A percentile compares a stretch with the other conserved stretches of the same genome.
These are phyloP conservation scores for Pneumocystis sp. DNA, from an alignment of 1,139 yeast genomes.

Conservation along the genomic window DNA sequence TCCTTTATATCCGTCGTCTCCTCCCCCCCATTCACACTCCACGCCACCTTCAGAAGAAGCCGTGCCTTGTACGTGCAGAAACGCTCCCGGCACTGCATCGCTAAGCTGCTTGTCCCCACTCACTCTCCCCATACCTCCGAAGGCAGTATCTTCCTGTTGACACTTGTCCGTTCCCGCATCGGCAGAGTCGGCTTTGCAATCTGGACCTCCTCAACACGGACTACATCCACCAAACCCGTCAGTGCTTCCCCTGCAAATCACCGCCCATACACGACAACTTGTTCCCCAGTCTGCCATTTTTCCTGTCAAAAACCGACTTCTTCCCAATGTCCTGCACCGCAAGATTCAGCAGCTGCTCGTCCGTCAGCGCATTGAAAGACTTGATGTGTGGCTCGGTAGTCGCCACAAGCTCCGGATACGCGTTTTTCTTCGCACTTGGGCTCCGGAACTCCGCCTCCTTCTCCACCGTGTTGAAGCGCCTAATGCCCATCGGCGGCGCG, in stretches of 20 bases:
- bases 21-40: slow-evolving; percentile 79
- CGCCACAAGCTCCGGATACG: slow-evolving; percentile 65
- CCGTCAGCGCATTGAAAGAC: slow-evolving; percentile 87
- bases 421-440: slow-evolving; percentile 77
- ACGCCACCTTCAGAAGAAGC: slow-evolving; percentile 59
- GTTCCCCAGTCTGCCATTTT: slow-evolving; percentile 48
- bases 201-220: slow-evolving; percentile 75
- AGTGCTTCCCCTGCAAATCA: no score
- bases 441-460: slow-evolving; percentile 71
- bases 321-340: slow-evolving; percentile 83
- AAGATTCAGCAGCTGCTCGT: slow-evolving; percentile 72
- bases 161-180: slow-evolving; percentile 58
- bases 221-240: slow-evolving; percentile 18
- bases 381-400: slow-evolving; percentile 94
- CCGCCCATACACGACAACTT: slow-evolving; percentile 36
- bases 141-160: slow-evolving; percentile 74
- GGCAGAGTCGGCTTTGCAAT: slow-evolving; percentile 70
- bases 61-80: slow-evolving; percentile 61
- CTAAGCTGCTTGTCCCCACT: neutral
- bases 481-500: slow-evolving; percentile 15
- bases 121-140: slow-evolving; percentile 25
- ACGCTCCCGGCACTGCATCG: slow-evolving; percentile 72
- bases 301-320: slow-evolving; percentile 65
- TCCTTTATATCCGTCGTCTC: slow-evolving; percentile 63
- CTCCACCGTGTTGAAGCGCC: slow-evolving; percentile 66